Evolutionary conservation across 257 asterid genomes (phyloP), one percentile per base, ranked within the genome.

Genomic region (Nicotiana tabacum): DNA sequence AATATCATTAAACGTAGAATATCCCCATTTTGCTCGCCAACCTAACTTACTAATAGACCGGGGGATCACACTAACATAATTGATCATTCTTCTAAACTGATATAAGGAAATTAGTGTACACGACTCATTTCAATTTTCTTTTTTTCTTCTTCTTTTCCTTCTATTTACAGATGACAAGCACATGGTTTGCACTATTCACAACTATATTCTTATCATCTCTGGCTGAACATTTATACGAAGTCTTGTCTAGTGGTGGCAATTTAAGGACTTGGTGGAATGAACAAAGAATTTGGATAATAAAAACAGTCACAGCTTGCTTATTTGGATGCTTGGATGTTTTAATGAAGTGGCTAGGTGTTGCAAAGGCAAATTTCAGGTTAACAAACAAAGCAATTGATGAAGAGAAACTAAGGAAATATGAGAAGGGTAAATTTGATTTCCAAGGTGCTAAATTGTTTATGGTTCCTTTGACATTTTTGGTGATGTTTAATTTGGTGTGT

Each of bases 361-460:
- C 92, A 0, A 89, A 88, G 64, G 89, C 94, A 2, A 92, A 87
- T 72, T 92, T 92, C 85, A 84, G 92, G 83, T 77, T 90, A 70
- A 91, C 94, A 0, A 93, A 92, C 85, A 92, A 93, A 84, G 93
- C 89, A 1, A 53, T 92, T 1, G 92, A 92, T 79, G 89, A 87
- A 87, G 92, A 89, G 62, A 92, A 90, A 88, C 84, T 89, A 15
- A 89, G 90, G 11, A 92, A 85, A 78, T 90, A 93, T 62, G 91
- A 88, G 84, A 89, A 88, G 67, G 96, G 93, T 3, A 83, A 87
- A 70, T 93, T 92, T 66, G 89, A 93, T 68, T 91, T 93, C 43
- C 91, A 86, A 51, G 97, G 96, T 2, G 96, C 97, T 7, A 85
- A 87, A 82, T 81, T 88, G 88, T 92, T 91, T 91, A 91, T 89